A percentile compares a stretch with the other conserved stretches of the same genome.
Evolutionary conservation across 2,329 filamentous ascomycete species (phyloP).

Genomic region (Ascosphaera apis): DNA sequence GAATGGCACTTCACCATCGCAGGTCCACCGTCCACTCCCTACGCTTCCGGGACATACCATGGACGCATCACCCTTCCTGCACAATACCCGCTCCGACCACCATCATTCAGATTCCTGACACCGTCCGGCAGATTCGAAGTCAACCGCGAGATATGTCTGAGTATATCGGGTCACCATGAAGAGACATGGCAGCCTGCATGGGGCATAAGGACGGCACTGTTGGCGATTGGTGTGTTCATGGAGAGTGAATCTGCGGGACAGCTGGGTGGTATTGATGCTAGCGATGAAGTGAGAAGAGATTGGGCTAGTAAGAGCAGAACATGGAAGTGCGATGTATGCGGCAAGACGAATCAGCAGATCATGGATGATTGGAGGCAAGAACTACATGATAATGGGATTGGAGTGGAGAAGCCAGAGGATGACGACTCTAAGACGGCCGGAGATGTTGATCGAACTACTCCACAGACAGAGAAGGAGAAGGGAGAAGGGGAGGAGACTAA

Average conservation of each 20-base stretch:
- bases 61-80: constrained; percentile 81
- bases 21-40: constrained; percentile 62
- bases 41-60: constrained; percentile 70
- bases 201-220: constrained; percentile 76
- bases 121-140: constrained; percentile 84
- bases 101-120: constrained; percentile 86
- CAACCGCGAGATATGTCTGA: constrained; percentile 90
- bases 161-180: constrained; percentile 85
- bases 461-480: constrained; percentile 21
- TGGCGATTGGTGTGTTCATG: constrained; percentile 71
- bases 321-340: constrained; percentile 49
- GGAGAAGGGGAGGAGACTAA: constrained; percentile 12
- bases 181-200: constrained; percentile 98
- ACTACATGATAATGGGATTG: constrained; percentile 22
- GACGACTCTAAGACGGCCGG: constrained; percentile 10
- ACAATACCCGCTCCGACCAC: constrained; percentile 74
- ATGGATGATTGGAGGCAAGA: constrained; percentile 45
- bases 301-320: constrained; percentile 42
- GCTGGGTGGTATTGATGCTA: constrained; percentile 67
- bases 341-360: constrained; percentile 46
- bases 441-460: constrained; percentile 26
- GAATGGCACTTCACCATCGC: constrained; percentile 99
- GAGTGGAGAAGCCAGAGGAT: constrained; percentile 18
- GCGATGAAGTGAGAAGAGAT: constrained; percentile 38
- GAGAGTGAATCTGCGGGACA: constrained; percentile 73